Evolutionary conservation across 371 early-diverging fungal genomes (phyloP).

Genomic region (Umbelopsis sp.): DNA sequence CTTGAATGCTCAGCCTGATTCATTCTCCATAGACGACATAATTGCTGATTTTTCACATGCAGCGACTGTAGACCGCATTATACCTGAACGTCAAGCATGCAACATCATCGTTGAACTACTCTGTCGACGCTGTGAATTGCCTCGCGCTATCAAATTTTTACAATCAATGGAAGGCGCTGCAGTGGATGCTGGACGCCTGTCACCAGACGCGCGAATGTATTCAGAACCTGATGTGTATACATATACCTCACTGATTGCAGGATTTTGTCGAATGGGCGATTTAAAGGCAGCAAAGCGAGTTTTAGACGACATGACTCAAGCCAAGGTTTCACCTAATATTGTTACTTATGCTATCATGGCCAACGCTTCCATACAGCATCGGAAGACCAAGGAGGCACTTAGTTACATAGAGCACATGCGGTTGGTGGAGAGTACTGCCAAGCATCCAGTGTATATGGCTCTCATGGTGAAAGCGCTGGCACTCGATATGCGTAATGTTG

Average conservation of each 20-base stretch:
- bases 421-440: not conserved
- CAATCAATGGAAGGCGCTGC: constrained; percentile 27
- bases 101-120: constrained; percentile 34
- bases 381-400: not conserved
- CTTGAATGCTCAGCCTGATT: not conserved
- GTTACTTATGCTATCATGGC: constrained; percentile 40
- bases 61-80: not conserved
- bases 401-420: not conserved
- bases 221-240: constrained; percentile 44
- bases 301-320: constrained; percentile 40
- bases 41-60: not conserved
- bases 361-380: constrained; percentile 31
- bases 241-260: constrained; percentile 48
- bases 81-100: constrained; percentile 31
- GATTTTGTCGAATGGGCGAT: constrained; percentile 39
- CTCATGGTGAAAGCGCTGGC: constrained; percentile 8
- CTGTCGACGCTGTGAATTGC: constrained; percentile 22
- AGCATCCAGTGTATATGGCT: not conserved
- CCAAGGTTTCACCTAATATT: constrained; percentile 32
- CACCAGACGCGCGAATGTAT: constrained; percentile 19
- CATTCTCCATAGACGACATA: constrained; percentile 2
- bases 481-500: not conserved
- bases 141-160: constrained; percentile 32
- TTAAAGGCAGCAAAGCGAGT: constrained; percentile 32
- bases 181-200: constrained; percentile 5